phyloP scores from a whole-genome alignment of 805 yeast genomes.

The Barnettozyma botsteinii region DNA sequence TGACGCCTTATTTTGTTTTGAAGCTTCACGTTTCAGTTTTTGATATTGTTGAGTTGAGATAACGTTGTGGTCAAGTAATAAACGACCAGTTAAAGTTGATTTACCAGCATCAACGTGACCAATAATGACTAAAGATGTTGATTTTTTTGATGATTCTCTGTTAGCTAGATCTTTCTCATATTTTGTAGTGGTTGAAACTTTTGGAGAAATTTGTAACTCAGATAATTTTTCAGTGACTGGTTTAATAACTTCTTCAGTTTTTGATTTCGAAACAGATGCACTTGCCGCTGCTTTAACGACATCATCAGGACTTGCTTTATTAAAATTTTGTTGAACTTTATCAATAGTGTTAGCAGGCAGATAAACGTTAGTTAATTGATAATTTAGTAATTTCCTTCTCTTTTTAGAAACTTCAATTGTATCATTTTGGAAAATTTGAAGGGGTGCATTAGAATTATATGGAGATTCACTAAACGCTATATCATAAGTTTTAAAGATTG shows the following conservation, averaged over 20 bases:
- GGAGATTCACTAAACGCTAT: slow-evolving; percentile 8
- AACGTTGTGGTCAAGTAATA: slow-evolving; percentile 95
- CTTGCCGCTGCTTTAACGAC: slow-evolving; percentile 3
- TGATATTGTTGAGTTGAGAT: slow-evolving; percentile 92
- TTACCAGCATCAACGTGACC: slow-evolving; percentile 99
- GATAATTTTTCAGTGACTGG: slow-evolving; percentile 20
- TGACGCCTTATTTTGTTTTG: slow-evolving; percentile 95
- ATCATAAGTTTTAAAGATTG: slow-evolving; percentile 5
- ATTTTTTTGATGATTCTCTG: slow-evolving; percentile 59
- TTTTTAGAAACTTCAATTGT: not conserved
- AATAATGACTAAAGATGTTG: slow-evolving; percentile 97
- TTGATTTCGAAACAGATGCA: not conserved
- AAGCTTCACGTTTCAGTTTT: slow-evolving; percentile 97
- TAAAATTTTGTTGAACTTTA: slow-evolving; percentile 45
- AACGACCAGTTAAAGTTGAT: slow-evolving; percentile 98
- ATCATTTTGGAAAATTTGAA: not conserved
- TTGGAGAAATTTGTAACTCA: slow-evolving; percentile 15
- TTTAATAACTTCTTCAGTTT: slow-evolving; percentile 13
- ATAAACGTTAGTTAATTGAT: slow-evolving; percentile 27
- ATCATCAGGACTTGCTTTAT: slow-evolving; percentile 82
- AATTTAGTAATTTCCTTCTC: slow-evolving; percentile 22
- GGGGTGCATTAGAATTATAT: slow-evolving; percentile 3
- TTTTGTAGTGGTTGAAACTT: slow-evolving; percentile 19
- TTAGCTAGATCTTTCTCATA: slow-evolving; percentile 25
- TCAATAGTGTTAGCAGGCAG: slow-evolving; percentile 36